A percentile compares a stretch with the other conserved stretches of the same genome.
phyloP scores from a whole-genome alignment of 2,329 filamentous ascomycete species.

The Shiraia bambusicola region DNA sequence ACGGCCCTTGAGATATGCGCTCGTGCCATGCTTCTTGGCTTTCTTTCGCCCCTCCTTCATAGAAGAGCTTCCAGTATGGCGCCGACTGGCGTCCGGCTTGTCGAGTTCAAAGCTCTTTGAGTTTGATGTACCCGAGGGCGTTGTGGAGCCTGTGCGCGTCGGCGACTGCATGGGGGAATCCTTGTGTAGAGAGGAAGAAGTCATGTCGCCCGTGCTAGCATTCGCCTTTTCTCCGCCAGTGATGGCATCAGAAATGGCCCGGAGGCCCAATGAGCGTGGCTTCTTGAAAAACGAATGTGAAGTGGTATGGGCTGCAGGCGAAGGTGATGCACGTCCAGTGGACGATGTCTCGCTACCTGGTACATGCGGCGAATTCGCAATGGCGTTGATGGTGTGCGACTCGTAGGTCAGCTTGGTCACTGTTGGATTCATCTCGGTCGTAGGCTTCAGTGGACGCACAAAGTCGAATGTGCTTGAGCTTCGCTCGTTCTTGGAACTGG shows the following conservation, averaged over 20 bases:
- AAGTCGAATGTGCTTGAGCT: constrained; percentile 53
- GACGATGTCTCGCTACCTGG: constrained; percentile 54
- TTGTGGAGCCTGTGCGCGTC: constrained; percentile 73
- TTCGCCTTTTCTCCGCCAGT: constrained; percentile 56
- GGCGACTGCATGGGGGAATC: constrained; percentile 63
- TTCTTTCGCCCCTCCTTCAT: constrained; percentile 40
- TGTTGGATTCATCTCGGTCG: constrained; percentile 52
- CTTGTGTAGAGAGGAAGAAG: constrained; percentile 48
- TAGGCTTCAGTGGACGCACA: constrained; percentile 43
- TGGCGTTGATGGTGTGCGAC: constrained; percentile 49
- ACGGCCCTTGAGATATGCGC: constrained; percentile 85
- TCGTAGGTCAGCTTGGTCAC: constrained; percentile 60
- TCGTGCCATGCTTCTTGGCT: constrained; percentile 91
- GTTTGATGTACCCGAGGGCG: constrained; percentile 57
- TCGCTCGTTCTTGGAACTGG: constrained; percentile 36
- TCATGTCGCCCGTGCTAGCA: constrained; percentile 44
- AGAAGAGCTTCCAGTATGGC: constrained; percentile 46
- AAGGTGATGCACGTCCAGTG: constrained; percentile 49
- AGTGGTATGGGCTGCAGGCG: constrained; percentile 35
- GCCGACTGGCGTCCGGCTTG: constrained; percentile 56
- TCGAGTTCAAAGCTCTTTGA: constrained; percentile 78
- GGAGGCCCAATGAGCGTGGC: constrained; percentile 65
- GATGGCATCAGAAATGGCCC: constrained; percentile 78
- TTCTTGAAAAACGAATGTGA: constrained; percentile 44
- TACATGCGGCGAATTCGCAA: constrained; percentile 43